Percentiles rank a stretch among this genome's conserved stretches.
Evolutionary conservation across 495 filamentous ascomycete species (phyloP).

Genomic region (Tuber indicum): DNA sequence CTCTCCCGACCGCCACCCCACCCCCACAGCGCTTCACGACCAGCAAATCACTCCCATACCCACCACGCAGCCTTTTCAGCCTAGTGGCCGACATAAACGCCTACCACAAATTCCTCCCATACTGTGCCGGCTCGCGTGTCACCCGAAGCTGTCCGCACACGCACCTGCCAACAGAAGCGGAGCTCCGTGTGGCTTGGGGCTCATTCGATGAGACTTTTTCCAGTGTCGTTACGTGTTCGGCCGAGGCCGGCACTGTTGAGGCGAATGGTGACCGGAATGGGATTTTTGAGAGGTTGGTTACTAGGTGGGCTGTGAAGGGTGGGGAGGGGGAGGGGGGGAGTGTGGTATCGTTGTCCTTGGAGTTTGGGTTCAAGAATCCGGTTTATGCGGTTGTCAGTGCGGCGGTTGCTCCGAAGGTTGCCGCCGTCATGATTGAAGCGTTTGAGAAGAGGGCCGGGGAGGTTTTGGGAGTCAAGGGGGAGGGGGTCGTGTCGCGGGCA

Average conservation of each 20-base stretch:
- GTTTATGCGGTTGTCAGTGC: slow-evolving; percentile 71
- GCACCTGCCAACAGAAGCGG: slow-evolving; percentile 63
- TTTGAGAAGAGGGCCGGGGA: slow-evolving; percentile 74
- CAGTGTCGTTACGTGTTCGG: slow-evolving; percentile 66
- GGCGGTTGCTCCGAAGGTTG: slow-evolving; percentile 75
- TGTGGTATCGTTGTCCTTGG: slow-evolving; percentile 65
- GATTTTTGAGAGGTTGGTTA: slow-evolving; percentile 69
- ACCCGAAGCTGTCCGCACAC: slow-evolving; percentile 48
- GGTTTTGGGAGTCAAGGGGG: slow-evolving; percentile 46
- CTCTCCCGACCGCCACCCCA: slow-evolving; percentile 43
- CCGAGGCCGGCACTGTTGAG: slow-evolving; percentile 57
- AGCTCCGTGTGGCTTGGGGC: slow-evolving; percentile 78
- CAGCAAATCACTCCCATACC: slow-evolving; percentile 72
- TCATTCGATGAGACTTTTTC: slow-evolving; percentile 74
- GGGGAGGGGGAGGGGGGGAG: slow-evolving; percentile 50
- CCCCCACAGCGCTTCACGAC: slow-evolving; percentile 58
- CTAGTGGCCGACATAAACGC: slow-evolving; percentile 76
- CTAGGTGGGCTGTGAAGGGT: slow-evolving; percentile 64
- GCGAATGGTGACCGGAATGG: slow-evolving; percentile 47
- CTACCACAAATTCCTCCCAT: slow-evolving; percentile 79
- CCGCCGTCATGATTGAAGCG: slow-evolving; percentile 79
- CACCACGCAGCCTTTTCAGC: slow-evolving; percentile 60
- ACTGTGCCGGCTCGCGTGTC: slow-evolving; percentile 64
- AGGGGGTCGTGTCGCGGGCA: slow-evolving; percentile 5
- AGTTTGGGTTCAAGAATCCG: slow-evolving; percentile 77